phyloP scores from a whole-genome alignment of 345 rosid species.

The Eucalyptus melliodora region DNA sequence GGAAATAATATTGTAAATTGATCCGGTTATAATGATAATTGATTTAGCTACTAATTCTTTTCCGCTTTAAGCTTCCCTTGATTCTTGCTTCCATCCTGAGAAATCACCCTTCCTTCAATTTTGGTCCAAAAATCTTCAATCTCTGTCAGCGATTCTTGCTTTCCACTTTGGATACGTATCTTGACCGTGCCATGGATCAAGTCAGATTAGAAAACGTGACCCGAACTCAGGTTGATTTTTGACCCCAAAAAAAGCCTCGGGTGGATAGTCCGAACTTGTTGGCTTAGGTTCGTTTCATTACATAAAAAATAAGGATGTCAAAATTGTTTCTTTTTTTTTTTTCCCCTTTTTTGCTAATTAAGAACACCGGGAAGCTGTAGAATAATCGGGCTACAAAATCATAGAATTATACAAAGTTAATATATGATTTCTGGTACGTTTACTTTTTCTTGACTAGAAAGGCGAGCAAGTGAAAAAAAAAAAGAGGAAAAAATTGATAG shows the following conservation, averaged over 20 bases:
- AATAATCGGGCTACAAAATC: not conserved
- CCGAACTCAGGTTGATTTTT: not conserved
- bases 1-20: too few species aligned
- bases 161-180: too few species aligned
- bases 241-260: not conserved
- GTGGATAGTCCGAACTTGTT: not conserved
- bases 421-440: not conserved
- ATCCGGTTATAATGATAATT: too few species aligned
- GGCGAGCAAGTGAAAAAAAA: not conserved
- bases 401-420: not conserved
- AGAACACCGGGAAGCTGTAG: not conserved
- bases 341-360: not conserved
- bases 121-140: too few species aligned
- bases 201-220: not conserved
- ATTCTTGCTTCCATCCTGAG: too few species aligned
- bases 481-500: accelerated
- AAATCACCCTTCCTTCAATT: too few species aligned
- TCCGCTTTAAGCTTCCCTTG: too few species aligned
- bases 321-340: accelerated
- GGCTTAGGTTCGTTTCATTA: not conserved
- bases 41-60: too few species aligned
- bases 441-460: not conserved
- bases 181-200: not conserved
- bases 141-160: too few species aligned
- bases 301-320: not conserved